Percentiles rank a stretch among this genome's conserved stretches.
These are phyloP conservation scores for Naganishia vishniacii DNA, from an alignment of 768 basidiomycete genomes.

Conservation along the genomic window DNA sequence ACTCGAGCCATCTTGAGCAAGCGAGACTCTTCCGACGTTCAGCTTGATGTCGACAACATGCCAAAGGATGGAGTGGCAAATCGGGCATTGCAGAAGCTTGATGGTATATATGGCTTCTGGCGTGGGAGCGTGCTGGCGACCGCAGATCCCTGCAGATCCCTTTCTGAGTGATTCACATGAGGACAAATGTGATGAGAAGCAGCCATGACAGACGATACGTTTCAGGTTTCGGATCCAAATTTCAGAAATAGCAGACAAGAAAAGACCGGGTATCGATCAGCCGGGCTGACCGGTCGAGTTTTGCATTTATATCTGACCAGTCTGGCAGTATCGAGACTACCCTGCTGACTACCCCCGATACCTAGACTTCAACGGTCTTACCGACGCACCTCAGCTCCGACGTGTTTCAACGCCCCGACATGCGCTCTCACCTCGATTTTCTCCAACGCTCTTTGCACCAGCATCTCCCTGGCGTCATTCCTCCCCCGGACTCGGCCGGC, in stretches of 20 bases:
- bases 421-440: background rate
- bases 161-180: background rate
- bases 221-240: conserved; percentile 19
- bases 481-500: background rate
- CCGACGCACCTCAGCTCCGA: too few relatives aligned
- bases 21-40: background rate
- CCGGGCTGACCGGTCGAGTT: too few relatives aligned
- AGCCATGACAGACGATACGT: too few relatives aligned
- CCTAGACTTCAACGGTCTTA: too few relatives aligned
- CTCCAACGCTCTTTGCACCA: conserved; percentile 3
- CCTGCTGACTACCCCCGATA: too few relatives aligned
- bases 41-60: background rate
- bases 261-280: too few relatives aligned
- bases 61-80: background rate
- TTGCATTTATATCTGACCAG: too few relatives aligned
- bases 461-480: background rate
- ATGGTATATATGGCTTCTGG: background rate
- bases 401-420: too few relatives aligned
- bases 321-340: too few relatives aligned
- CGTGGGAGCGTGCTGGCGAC: background rate
- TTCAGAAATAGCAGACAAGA: background rate
- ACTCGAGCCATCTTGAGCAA: conserved; percentile 4
- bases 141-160: background rate
- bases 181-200: background rate
- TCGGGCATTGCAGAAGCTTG: background rate